Evolutionary conservation across 176 grass and related monocot species (phyloP), one percentile per base, ranked within the genome.

Genomic region (Avena atlantica): DNA sequence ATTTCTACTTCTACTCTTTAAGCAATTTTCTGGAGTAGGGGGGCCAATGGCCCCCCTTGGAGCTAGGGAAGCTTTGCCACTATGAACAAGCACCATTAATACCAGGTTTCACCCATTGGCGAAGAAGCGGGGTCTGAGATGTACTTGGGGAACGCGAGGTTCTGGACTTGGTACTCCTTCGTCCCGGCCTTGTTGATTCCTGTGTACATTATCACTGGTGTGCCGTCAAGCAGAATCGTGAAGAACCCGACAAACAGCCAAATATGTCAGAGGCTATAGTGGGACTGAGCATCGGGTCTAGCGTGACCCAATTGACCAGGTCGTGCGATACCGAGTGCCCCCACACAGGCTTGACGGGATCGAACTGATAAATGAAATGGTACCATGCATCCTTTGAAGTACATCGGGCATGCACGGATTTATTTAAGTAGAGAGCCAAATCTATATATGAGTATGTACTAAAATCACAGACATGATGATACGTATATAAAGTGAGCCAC

Each of bases 211-310:
- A 95, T 91, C 68, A 16, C 80, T 4, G 93, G 86, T 25, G 63
- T 82, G 83, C 84, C 87, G n/a, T 85, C 88, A 2, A 55, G 45
- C 25, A 92, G 36, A 8, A 81, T 81, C 2, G 93, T 95, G 90
- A 86, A 3, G 93, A 95, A 10, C 91, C 93, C 0, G 91, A 95
- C 91, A 88, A 95, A 70, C 86, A 89, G 4, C 91, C 83, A 12
- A 90, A 92, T 65, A 47, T 88, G 76, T 95, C 91, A 7, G 82
- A 79, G 5, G 77, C 48, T 69, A 89, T 86, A 29, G 82, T 82
- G 6, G 93, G 93, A 36, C 77, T 21, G 15, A 95, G 62, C 2
- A 88, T 90, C 13, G 91, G 76, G 23, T 89, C 51, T 10, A 95
- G 80, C 3, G 88, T 48, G 3, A 92, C 36, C 93, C 93, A 95